These are phyloP conservation scores for Pseudotsuga menziesii DNA, from an alignment of 75 land plant genomes.

Conservation along the genomic window DNA sequence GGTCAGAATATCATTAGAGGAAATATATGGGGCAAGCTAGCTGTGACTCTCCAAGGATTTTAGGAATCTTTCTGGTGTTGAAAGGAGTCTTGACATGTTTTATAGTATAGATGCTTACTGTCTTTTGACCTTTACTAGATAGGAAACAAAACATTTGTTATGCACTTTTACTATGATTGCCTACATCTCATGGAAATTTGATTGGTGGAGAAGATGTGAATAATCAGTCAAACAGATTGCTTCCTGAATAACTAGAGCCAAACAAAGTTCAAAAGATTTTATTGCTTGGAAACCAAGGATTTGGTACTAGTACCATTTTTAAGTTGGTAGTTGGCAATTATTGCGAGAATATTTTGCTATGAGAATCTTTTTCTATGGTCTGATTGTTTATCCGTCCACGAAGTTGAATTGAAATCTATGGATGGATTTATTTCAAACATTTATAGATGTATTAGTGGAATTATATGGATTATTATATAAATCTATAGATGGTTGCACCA, in stretches of 20 bases:
- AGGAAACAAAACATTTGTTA: slow-evolving; percentile 61
- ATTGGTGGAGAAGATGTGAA: slow-evolving; percentile 17
- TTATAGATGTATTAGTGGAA: too few relatives aligned
- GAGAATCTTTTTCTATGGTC: too few relatives aligned
- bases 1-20: slow-evolving; percentile 89
- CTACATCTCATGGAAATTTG: slow-evolving; percentile 45
- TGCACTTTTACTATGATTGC: slow-evolving; percentile 74
- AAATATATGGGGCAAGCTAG: slow-evolving; percentile 89
- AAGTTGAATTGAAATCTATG: too few relatives aligned
- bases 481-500: too few relatives aligned
- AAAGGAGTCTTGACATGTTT: not conserved
- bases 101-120: not conserved
- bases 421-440: too few relatives aligned
- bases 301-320: slow-evolving; percentile 87
- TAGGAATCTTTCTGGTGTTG: not conserved
- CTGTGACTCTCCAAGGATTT: slow-evolving; percentile 5
- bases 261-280: slow-evolving; percentile 64
- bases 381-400: too few relatives aligned
- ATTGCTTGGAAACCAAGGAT: slow-evolving; percentile 61
- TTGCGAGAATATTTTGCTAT: too few relatives aligned
- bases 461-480: too few relatives aligned
- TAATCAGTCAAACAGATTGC: slow-evolving; percentile 20
- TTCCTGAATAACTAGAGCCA: slow-evolving; percentile 55
- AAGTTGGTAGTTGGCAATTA: slow-evolving; percentile 53
- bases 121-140: slow-evolving; percentile 16